Conservation (phyloP, 2,329 filamentous ascomycete species). For the Dryadomyces quercivorus region DNA sequence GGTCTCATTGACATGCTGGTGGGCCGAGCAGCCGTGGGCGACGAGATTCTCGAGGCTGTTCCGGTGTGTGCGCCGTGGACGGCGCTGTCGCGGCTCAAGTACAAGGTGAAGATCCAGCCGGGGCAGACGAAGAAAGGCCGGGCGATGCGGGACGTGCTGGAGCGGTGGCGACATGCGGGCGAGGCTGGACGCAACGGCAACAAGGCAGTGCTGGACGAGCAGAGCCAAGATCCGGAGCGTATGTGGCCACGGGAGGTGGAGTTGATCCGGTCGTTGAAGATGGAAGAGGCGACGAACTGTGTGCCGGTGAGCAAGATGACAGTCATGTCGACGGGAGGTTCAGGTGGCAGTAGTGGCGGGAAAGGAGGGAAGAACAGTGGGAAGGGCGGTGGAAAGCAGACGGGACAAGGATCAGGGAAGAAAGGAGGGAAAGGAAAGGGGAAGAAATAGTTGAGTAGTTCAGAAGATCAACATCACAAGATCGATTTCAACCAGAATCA, state of each 20-base stretch:
- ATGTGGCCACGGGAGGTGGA: slow-evolving; percentile 85
- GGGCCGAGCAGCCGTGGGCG: slow-evolving; percentile 64
- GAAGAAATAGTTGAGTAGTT: background rate
- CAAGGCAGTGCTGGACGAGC: slow-evolving; percentile 42
- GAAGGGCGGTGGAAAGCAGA: slow-evolving; percentile 17
- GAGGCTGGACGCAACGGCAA: slow-evolving; percentile 44
- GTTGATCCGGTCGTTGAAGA: slow-evolving; percentile 66
- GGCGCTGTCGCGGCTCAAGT: slow-evolving; percentile 63
- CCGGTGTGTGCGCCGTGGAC: slow-evolving; percentile 54
- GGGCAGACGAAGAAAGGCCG: slow-evolving; percentile 88
- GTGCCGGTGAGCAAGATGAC: slow-evolving; percentile 71
- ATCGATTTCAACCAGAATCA: background rate
- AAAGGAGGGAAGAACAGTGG: slow-evolving; percentile 22
- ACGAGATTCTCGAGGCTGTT: slow-evolving; percentile 63
- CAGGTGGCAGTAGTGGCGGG: slow-evolving; percentile 24
- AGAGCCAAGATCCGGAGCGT: slow-evolving; percentile 50
- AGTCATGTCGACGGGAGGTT: slow-evolving; percentile 56
- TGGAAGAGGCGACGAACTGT: slow-evolving; percentile 68
- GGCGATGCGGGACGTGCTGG: slow-evolving; percentile 80
- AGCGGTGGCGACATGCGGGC: slow-evolving; percentile 51
- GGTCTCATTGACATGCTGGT: slow-evolving; percentile 57
- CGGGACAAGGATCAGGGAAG: background rate
- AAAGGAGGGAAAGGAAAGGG: background rate
- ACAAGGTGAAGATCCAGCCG: slow-evolving; percentile 90
- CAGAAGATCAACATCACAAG: background rate